Base-by-base conservation (phyloP, 176 grass and related monocot species). In the Typha latifolia region DNA sequence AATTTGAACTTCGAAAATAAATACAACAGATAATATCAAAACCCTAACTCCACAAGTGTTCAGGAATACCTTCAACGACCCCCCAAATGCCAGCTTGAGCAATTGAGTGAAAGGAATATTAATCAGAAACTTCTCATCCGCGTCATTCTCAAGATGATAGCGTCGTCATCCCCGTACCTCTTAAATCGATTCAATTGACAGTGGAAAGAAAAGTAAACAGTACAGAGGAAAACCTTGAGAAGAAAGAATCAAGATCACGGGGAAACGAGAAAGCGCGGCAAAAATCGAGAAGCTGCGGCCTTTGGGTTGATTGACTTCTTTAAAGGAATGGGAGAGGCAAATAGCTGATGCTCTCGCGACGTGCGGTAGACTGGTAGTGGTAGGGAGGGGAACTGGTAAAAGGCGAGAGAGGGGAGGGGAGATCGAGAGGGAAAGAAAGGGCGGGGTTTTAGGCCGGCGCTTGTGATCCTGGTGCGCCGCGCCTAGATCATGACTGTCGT, bases 101-200 rank as follows among this genome's bases (percentile, higher is more conserved):
- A 99, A 79, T 66, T 93, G 95, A 69, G 74, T 85, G 67, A 94
- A 99, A 14, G 95, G 95, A 55, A 99, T 81, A 77, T 93, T 82
- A 66, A 99, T 85, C 19, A 90, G 76, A 67, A 93, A 86, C 79
- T 90, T 89, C 76, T 94, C 89, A 20, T 93, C 86, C 10, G 89
- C 76, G 61, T 99, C 94, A 61, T 85, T 93, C 67, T 88, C 83
- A n/a, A 99, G 86, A 81, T 87, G 69, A 68, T 93, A 74, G 81
- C 89, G 12, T 90, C 89, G 8, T 99, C 94, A 7, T 99, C 94
- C 63, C 95, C 68, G 57, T 85, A 87, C 50, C 63, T 71, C 95
- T 99, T 79, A 49, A 12, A 57, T 49, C 22, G 24, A 76, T 43
- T 9, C 37, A 43, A 43, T 43, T 0, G 26, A 14, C 67, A 51